Conservation (phyloP, 305 asterid species). For the Coffea humblotiana region DNA sequence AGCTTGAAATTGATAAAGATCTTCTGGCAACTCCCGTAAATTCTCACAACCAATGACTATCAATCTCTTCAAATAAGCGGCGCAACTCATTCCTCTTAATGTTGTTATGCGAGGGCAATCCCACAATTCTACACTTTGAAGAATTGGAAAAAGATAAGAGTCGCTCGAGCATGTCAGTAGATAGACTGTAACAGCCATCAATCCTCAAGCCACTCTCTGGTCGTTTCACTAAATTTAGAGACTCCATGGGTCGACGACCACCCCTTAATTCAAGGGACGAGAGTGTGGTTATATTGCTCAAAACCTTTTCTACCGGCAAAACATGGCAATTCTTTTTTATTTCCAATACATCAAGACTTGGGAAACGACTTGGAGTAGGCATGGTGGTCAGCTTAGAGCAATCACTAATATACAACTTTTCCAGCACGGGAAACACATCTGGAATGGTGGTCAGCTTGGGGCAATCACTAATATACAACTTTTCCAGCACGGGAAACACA, state of each 20-base stretch:
- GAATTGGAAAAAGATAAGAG: neutral
- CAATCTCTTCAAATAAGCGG: neutral
- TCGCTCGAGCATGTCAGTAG: too few species aligned
- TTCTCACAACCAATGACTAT: neutral
- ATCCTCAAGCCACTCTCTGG: too few species aligned
- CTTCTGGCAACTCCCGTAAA: neutral
- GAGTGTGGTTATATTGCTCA: neutral
- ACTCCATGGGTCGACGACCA: rapidly evolving
- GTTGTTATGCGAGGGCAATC: neutral
- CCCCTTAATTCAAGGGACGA: neutral
- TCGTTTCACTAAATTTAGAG: neutral
- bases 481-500: neutral
- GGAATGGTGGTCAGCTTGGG: neutral
- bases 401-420: rapidly evolving
- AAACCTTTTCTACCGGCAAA: neutral
- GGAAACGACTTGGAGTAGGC: neutral
- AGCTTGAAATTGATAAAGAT: neutral
- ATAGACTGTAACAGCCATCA: neutral
- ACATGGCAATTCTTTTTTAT: neutral
- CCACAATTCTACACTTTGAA: neutral
- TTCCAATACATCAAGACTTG: neutral
- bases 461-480: rapidly evolving
- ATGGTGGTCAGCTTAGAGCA: neutral
- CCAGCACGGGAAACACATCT: slow-evolving; percentile 4
- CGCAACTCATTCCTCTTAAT: neutral